Evolutionary conservation across 2,329 filamentous ascomycete genomes (phyloP).

Genomic region (Penicillium sp.): DNA sequence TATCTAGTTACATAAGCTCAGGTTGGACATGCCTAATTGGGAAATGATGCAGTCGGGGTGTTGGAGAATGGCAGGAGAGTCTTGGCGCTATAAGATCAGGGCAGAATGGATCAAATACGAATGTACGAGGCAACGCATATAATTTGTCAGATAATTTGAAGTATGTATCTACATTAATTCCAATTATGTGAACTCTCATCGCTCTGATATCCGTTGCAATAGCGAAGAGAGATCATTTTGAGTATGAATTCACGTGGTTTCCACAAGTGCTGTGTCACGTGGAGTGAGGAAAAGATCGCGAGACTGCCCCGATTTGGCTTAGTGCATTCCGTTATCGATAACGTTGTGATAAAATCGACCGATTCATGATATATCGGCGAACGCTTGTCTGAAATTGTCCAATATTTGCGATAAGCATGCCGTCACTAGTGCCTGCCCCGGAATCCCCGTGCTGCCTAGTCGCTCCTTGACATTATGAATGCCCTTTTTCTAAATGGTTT

Average conservation of each 20-base stretch:
- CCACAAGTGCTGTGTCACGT: conserved; percentile 18
- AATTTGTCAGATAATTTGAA: too few species aligned
- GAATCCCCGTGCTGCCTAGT: not conserved
- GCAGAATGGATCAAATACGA: not conserved
- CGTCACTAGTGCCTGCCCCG: conserved; percentile 1
- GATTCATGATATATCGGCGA: not conserved
- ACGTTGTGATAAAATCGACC: conserved; percentile 15
- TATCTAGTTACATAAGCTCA: conserved; percentile 16
- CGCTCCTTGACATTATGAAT: conserved; percentile 11
- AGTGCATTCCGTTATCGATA: conserved; percentile 22
- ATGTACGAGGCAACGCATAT: not conserved
- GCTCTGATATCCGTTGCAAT: not conserved
- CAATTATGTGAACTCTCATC: too few species aligned
- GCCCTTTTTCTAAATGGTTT: conserved; percentile 13
- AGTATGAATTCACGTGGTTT: not conserved
- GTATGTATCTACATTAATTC: not conserved
- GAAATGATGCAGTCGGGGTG: conserved; percentile 10
- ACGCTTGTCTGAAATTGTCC: conserved; percentile 4
- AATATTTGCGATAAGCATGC: conserved; percentile 10
- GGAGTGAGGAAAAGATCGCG: conserved; percentile 10
- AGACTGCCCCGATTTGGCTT: conserved; percentile 24
- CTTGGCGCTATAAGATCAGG: not conserved
- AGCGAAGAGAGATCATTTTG: not conserved
- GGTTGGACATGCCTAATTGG: conserved; percentile 33
- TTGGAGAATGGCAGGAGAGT: not conserved